Base-by-base conservation (phyloP, 257 asterid species). In the Catharanthus roseus region DNA sequence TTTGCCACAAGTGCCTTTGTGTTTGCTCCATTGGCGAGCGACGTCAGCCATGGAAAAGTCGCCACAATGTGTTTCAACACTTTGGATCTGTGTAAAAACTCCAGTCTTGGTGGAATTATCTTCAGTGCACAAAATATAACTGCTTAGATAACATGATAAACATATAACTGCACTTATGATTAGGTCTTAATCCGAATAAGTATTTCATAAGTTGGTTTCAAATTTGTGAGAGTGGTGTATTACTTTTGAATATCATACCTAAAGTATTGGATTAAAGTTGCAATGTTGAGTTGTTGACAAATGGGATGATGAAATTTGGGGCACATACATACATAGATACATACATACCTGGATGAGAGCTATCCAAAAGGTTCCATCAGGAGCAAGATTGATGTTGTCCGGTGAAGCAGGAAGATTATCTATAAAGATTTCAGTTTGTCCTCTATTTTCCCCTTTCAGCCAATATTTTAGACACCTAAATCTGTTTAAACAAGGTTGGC, bases 341-440 rank as follows among this genome's bases (percentile, higher is more conserved):
- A 26, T 9, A 33, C 0, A 29, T 77, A 88, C 92, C 90, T 86
- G 75, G 68, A 89, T 0, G 62, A 87, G 65, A 21, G 96, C 92
- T 33, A 91, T 82, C 97, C 95, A 87, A 55, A 83, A 91, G 0
- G 91, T 87, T 51, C 90, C 89, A 86, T 91, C 95, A 23, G 89
- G 87, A 26, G 93, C 93, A 70, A 91, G 90, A 64, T 89, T 89
- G 67, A 91, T 82, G 85, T 89, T 85, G 44, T 87, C 96, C 1
- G 96, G 96, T 45, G 65, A 79, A 3, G 85, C 87, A 0, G 88
- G 87, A 42, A 91, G 93, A 75, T 78, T 82, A 50, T 87, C 89
- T 0, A 87, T 51, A 75, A 89, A 82, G 4, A 85, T 70, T 75
- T 91, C 86, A 21, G 80, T 85, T 72, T 80, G 15, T 3, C 90